phyloP scores from a whole-genome alignment of 306 rosid genomes.

The Inga laurina region DNA sequence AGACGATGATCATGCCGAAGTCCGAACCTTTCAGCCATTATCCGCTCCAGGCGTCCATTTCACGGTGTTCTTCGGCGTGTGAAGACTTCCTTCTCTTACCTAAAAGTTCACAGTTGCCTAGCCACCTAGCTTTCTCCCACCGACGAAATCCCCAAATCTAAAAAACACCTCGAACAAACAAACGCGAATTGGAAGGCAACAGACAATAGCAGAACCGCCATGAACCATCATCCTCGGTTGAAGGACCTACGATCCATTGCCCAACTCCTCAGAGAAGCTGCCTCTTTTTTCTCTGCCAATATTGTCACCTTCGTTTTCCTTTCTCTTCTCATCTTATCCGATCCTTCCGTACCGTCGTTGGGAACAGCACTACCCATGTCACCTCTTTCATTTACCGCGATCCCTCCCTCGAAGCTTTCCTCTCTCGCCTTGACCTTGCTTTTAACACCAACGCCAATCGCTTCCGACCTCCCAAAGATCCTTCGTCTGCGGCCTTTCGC shows the following conservation, averaged over 20 bases:
- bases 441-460: conserved; percentile 31
- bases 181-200: background rate
- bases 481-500: conserved; percentile 37
- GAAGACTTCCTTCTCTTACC: background rate
- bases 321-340: conserved; percentile 65
- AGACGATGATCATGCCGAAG: too few relatives aligned
- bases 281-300: conserved; percentile 51
- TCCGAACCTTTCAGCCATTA: background rate
- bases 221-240: conserved; percentile 70
- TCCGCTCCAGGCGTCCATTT: background rate
- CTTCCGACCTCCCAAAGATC: conserved; percentile 28
- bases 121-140: conserved; percentile 19
- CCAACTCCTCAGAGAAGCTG: conserved; percentile 55
- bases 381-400: conserved; percentile 86
- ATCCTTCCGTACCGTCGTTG: conserved; percentile 70
- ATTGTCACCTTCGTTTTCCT: conserved; percentile 69
- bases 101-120: background rate
- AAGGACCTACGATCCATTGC: conserved; percentile 68
- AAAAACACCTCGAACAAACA: background rate
- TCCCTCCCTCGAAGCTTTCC: conserved; percentile 74
- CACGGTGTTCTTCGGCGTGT: conserved; percentile 1
- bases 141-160: conserved; percentile 9
- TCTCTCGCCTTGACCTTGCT: conserved; percentile 81
- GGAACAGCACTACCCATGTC: conserved; percentile 64
- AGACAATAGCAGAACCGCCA: conserved; percentile 37